Conservation (phyloP, 2,329 filamentous ascomycete species). For the Neospermospora avenae region DNA sequence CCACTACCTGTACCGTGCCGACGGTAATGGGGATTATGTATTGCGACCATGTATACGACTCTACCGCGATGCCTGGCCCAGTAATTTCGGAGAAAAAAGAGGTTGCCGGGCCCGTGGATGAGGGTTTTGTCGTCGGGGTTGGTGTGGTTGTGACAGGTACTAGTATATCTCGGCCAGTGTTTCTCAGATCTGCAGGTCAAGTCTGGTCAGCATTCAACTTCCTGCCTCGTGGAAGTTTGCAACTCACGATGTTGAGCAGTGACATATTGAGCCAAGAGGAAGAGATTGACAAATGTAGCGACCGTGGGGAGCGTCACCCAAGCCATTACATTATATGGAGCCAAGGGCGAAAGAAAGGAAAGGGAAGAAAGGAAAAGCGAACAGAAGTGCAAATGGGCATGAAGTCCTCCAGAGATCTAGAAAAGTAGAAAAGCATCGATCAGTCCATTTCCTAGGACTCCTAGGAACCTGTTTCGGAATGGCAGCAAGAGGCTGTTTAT, state of each 20-base stretch:
- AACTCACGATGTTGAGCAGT: not conserved
- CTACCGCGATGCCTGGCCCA: not conserved
- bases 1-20: conserved; percentile 3
- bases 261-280: not conserved
- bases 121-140: not conserved
- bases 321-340: not conserved
- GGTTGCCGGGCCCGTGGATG: not conserved
- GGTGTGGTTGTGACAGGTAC: not conserved
- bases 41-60: conserved; percentile 10
- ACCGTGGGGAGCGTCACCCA: not conserved
- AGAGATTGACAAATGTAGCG: not conserved
- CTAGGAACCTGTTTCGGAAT: no score
- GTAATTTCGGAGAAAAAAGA: not conserved
- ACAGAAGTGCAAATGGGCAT: no score
- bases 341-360: no score
- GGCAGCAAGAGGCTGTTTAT: no score
- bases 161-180: not conserved
- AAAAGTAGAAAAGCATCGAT: no score
- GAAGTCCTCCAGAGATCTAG: no score
- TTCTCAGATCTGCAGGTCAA: not conserved
- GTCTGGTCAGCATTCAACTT: not conserved
- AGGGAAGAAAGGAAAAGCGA: not conserved
- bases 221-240: no score
- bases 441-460: no score
- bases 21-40: conserved; percentile 6